Conservation (phyloP, 2,329 filamentous ascomycete genomes). For the Alternaria gaisen region DNA sequence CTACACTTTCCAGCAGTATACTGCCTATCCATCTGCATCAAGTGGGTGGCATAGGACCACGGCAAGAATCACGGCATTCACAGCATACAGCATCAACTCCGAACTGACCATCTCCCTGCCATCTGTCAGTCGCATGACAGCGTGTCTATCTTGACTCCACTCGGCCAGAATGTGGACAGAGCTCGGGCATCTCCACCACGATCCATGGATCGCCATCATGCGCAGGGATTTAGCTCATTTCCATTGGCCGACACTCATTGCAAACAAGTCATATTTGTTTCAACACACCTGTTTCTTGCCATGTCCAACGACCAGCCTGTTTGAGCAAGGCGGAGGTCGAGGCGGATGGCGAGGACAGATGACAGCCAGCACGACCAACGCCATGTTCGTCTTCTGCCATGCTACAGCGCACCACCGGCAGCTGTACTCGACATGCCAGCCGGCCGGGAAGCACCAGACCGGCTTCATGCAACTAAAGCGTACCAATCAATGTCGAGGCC, state of each 20-base stretch:
- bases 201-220: constrained; percentile 33
- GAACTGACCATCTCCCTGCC: constrained; percentile 7
- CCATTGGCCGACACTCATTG: constrained; percentile 24
- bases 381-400: not conserved
- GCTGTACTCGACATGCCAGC: not conserved
- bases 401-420: constrained; percentile 1
- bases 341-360: constrained; percentile 26
- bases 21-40: not conserved
- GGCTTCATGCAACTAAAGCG: constrained; percentile 9
- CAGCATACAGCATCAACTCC: not conserved
- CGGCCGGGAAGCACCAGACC: not conserved
- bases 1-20: constrained; percentile 6
- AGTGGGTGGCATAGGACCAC: not conserved
- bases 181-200: constrained; percentile 18
- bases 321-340: not conserved
- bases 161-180: constrained; percentile 25
- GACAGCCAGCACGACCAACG: constrained; percentile 12
- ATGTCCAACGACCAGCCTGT: constrained; percentile 31
- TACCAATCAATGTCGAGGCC: constrained; percentile 31
- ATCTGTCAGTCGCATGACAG: constrained; percentile 22
- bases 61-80: not conserved
- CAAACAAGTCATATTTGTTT: constrained; percentile 39
- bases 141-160: constrained; percentile 19
- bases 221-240: constrained; percentile 20
- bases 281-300: constrained; percentile 33